phyloP scores from a whole-genome alignment of 208 protist genomes.

The Polymyxa betae region DNA sequence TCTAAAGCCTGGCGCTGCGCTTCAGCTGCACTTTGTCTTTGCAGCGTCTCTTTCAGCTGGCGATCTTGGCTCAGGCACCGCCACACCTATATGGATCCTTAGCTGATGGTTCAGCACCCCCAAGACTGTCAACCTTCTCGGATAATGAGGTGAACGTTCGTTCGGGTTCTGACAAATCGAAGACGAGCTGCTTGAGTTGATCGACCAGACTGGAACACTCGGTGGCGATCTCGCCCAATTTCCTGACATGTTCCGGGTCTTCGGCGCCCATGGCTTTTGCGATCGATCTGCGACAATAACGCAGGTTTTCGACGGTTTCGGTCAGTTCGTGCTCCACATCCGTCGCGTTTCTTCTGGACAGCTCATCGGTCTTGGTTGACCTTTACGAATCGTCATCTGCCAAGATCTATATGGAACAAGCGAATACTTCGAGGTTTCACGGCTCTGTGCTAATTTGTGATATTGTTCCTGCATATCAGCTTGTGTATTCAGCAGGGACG shows the following conservation, averaged over 20 bases:
- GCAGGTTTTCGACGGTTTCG: background rate
- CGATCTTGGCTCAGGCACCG: background rate
- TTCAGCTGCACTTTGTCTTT: background rate
- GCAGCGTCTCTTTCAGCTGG: constrained; percentile 42
- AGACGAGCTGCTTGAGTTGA: constrained; percentile 24
- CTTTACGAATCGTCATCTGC: background rate
- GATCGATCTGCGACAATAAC: constrained; percentile 15
- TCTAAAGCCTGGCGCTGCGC: background rate
- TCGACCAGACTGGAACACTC: constrained; percentile 23
- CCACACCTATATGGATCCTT: background rate
- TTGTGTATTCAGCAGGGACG: background rate
- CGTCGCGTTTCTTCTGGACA: too few species aligned
- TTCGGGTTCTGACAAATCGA: background rate
- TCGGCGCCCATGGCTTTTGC: background rate
- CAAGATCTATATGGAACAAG: too few species aligned
- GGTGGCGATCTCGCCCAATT: background rate
- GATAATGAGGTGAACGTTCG: background rate
- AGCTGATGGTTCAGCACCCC: background rate
- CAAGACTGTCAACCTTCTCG: constrained; percentile 21
- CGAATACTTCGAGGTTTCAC: too few species aligned
- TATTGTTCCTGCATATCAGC: too few species aligned
- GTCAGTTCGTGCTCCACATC: background rate
- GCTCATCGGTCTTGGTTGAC: background rate
- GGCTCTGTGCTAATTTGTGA: too few species aligned
- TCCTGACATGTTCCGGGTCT: background rate